Base-by-base conservation (phyloP, 2,329 filamentous ascomycete species). In the Sclerotinia glacialis region DNA sequence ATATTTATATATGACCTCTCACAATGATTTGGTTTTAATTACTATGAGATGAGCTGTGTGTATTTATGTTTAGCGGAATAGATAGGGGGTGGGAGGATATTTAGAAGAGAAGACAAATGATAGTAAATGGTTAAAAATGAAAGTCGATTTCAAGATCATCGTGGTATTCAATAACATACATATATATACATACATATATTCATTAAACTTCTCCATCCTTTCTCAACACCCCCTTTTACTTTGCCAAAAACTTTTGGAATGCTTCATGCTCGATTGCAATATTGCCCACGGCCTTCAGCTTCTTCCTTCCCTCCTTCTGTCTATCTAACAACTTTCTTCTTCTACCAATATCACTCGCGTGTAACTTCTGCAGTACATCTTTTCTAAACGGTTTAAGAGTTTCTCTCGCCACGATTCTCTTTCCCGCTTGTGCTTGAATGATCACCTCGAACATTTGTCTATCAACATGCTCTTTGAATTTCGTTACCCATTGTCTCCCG, bases 301-400 rank as follows among this genome's bases (percentile, higher is more conserved):
- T 90, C 85, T 97, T 97, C 66, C 93, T 85, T 0, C 95, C 95
- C 71, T 93, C 93, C 80, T 99, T 99, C 79, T 99, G 95, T 82
- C 94, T 97, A 80, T 98, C 94, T 14, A 99, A 79, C 71, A 99
- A 78, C 79, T 99, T 99, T 74, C 88, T 85, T 47, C 93, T 85
- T 67, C 95, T 82, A 4, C 87, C 87, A 21, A 96, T 86, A 79
- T 99, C 95, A 69, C 90, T 91, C 0, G 95, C 95, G 76, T 99
- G 96, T 66, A 99, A 81, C 79, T 98, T 98, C 9, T 90, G 89
- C 66, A 97, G 80, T 3, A 99, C 95, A 73, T 99, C 95, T 78
- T 99, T 99, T 56, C 95, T 84, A 78, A 96, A 99, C 0, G 95
- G 92, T 81, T 98, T 98, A 77, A 99, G 89, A 0, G 93, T 97